phyloP scores from a whole-genome alignment of 140 eudicot species.

The Bidens hawaiensis region DNA sequence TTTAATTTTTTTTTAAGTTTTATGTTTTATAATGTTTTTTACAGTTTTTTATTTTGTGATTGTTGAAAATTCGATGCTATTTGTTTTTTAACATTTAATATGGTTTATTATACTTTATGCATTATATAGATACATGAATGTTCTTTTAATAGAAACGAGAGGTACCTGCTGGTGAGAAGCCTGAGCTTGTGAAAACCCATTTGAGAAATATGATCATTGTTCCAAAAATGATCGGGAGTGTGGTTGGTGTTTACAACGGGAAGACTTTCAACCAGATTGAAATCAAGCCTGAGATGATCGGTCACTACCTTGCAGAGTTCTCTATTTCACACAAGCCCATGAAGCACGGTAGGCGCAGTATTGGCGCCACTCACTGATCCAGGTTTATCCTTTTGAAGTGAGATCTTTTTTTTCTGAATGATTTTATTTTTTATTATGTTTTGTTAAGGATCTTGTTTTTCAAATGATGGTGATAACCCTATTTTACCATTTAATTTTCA shows the following conservation, averaged over 20 bases:
- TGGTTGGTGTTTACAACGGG: slow-evolving; percentile 21
- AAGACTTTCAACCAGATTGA: slow-evolving; percentile 24
- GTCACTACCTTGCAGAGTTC: slow-evolving; percentile 20
- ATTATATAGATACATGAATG: background rate
- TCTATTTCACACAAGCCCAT: slow-evolving; percentile 23
- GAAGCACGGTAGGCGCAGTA: slow-evolving; percentile 27
- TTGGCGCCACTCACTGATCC: slow-evolving; percentile 28
- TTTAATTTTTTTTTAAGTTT: no score
- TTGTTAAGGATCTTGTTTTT: no score
- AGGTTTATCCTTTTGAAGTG: slow-evolving; percentile 23
- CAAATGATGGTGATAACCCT: no score
- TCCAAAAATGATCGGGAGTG: slow-evolving; percentile 22
- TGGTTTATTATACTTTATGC: no score
- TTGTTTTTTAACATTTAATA: no score
- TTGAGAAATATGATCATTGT: slow-evolving; percentile 27
- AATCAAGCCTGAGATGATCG: slow-evolving; percentile 24
- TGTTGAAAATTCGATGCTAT: no score
- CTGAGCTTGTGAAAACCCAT: slow-evolving; percentile 22
- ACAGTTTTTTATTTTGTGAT: no score
- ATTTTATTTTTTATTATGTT: no score
- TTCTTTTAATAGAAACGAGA: slow-evolving; percentile 10
- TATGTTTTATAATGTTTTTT: no score
- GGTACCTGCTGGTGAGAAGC: slow-evolving; percentile 26
- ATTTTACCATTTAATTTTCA: no score
- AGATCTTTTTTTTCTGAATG: no score